Evolutionary conservation across 2,329 filamentous ascomycete species (phyloP).

Genomic region (Sporothrix variecibatus): DNA sequence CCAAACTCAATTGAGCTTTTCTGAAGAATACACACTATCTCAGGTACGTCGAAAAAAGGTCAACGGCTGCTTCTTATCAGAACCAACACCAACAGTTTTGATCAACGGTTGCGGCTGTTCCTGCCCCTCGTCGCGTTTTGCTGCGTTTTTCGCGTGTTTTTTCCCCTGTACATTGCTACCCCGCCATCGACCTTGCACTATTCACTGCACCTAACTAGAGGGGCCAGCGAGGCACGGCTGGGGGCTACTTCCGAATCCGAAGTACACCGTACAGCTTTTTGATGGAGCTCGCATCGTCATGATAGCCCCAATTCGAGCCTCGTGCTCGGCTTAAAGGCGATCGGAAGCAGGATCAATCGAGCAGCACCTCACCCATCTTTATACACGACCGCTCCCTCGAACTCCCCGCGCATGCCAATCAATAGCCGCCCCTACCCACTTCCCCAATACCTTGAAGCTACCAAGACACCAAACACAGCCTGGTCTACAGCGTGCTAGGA

Average conservation of each 20-base stretch:
- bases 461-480: constrained; percentile 11
- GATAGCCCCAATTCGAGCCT: constrained; percentile 9
- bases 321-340: constrained; percentile 8
- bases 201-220: not conserved
- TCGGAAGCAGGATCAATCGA: constrained; percentile 6
- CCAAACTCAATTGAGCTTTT: constrained; percentile 20
- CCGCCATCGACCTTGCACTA: constrained; percentile 10
- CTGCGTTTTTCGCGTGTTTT: constrained; percentile 1
- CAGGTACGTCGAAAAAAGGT: constrained; percentile 8
- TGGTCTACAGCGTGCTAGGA: not conserved
- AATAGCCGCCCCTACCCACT: constrained; percentile 17
- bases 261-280: not conserved
- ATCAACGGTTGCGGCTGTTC: not conserved
- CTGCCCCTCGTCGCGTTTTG: not conserved
- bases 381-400: not conserved
- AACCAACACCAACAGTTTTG: not conserved
- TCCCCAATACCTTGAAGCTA: not conserved
- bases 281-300: constrained; percentile 13
- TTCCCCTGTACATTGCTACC: constrained; percentile 5
- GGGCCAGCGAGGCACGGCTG: not conserved
- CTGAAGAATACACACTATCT: not conserved
- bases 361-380: constrained; percentile 16
- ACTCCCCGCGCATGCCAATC: constrained; percentile 20
- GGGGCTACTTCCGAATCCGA: not conserved
- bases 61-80: not conserved